A percentile compares a stretch with the other conserved stretches of the same genome.
Evolutionary conservation across 2,329 filamentous ascomycete species (phyloP).

Genomic region (Penicillium frequentans): DNA sequence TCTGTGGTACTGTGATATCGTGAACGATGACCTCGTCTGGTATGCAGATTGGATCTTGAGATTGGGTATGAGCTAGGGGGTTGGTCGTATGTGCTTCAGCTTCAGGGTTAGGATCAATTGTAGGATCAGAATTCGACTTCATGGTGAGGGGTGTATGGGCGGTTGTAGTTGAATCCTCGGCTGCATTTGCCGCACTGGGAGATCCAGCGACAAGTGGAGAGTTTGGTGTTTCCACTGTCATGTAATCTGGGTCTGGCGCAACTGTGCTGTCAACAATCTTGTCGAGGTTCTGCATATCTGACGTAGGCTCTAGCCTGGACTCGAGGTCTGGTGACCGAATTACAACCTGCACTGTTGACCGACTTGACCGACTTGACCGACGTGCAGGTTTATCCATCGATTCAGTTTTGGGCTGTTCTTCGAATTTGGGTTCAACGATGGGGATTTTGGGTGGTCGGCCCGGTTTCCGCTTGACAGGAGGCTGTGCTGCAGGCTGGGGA

Average conservation of each 20-base stretch:
- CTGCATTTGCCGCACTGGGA: not conserved
- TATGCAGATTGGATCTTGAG: not conserved
- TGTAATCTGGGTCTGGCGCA: not conserved
- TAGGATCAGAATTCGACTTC: not conserved
- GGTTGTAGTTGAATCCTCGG: not conserved
- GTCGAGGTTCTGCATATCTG: not conserved
- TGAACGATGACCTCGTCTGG: slow-evolving; percentile 27
- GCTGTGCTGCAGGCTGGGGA: slow-evolving; percentile 11
- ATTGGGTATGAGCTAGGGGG: not conserved
- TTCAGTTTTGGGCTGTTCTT: not conserved
- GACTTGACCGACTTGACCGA: no score
- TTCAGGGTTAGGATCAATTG: not conserved
- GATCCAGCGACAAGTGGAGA: not conserved
- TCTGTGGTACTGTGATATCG: slow-evolving; percentile 29
- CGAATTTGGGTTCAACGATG: not conserved
- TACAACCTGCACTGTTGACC: not conserved
- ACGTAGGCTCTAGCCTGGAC: not conserved
- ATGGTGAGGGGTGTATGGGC: not conserved
- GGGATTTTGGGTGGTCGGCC: slow-evolving; percentile 8
- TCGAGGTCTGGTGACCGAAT: not conserved
- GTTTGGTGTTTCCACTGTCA: not conserved
- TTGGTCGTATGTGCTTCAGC: not conserved
- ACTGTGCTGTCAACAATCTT: not conserved
- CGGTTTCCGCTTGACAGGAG: slow-evolving; percentile 18
- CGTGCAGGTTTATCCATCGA: not conserved